Percentiles rank a stretch among this genome's conserved stretches.
These are phyloP conservation scores for Vachellia pachyceras DNA, from an alignment of 306 rosid species.

Conservation along the genomic window DNA sequence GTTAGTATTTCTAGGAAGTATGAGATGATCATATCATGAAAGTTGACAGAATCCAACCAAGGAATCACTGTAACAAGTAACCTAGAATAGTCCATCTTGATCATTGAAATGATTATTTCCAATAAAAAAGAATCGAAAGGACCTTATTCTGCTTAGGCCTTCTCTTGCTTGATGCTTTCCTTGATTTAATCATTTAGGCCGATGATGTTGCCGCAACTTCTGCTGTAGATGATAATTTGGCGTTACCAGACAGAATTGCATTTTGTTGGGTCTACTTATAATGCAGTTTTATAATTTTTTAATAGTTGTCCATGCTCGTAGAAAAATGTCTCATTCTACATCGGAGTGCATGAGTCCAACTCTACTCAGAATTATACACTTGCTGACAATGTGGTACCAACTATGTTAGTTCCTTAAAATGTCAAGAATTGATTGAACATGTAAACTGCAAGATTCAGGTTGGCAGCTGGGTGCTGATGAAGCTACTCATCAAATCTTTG, in stretches of 20 bases:
- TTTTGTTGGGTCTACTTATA: background rate
- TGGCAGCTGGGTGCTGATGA: conserved; percentile 17
- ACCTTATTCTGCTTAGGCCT: background rate
- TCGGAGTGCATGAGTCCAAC: conserved; percentile 14
- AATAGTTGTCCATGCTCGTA: background rate
- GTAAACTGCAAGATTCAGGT: conserved; percentile 19
- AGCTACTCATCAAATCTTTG: conserved; percentile 13
- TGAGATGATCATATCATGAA: background rate
- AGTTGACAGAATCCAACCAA: background rate
- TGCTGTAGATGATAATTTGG: background rate
- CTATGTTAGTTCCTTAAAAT: background rate
- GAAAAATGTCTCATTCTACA: conserved; percentile 8
- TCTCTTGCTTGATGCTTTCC: background rate
- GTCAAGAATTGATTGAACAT: conserved; percentile 7
- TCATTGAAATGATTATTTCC: background rate
- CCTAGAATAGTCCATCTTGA: background rate
- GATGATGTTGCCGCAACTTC: background rate
- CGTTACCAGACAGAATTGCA: background rate
- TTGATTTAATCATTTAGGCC: background rate
- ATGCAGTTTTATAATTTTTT: background rate
- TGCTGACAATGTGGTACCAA: background rate
- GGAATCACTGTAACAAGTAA: background rate
- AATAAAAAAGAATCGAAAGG: background rate
- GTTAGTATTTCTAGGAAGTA: background rate
- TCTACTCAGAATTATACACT: background rate